These are phyloP conservation scores for Gelatoporia subvermispora DNA, from an alignment of 768 basidiomycete species.

Conservation along the genomic window DNA sequence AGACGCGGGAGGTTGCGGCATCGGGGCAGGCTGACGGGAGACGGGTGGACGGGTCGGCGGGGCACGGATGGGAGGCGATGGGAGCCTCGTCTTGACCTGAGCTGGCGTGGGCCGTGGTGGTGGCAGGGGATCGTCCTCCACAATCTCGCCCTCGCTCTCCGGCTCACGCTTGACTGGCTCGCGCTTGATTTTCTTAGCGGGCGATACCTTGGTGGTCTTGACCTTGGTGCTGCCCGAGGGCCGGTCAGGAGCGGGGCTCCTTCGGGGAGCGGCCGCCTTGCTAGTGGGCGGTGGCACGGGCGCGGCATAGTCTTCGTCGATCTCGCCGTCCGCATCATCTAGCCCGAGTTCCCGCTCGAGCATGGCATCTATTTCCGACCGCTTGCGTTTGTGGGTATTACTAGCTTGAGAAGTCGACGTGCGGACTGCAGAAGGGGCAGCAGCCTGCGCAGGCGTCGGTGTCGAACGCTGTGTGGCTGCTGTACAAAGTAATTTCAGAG, in stretches of 20 bases:
- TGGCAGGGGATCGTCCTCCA: constrained; percentile 8
- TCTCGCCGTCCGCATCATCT: constrained; percentile 19
- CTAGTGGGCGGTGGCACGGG: constrained; percentile 21
- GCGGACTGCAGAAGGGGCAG: constrained; percentile 6
- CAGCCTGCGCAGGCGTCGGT: constrained; percentile 8
- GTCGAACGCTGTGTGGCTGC: constrained; percentile 13
- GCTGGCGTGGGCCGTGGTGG: not conserved
- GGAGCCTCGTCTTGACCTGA: constrained; percentile 4
- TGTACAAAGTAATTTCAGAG: not conserved
- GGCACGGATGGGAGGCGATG: constrained; percentile 3
- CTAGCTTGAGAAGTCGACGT: not conserved
- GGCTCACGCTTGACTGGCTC: constrained; percentile 8
- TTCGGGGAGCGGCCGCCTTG: not conserved
- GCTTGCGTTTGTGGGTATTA: constrained; percentile 17
- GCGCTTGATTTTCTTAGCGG: not conserved
- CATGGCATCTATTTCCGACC: not conserved
- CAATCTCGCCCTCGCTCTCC: constrained; percentile 23
- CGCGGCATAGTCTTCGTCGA: constrained; percentile 42
- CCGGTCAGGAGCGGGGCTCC: not conserved
- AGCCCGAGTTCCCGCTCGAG: constrained; percentile 3
- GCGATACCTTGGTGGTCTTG: constrained; percentile 3
- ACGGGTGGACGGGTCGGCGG: not conserved
- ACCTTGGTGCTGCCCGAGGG: not conserved
- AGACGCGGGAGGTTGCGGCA: not conserved
- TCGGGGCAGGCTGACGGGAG: not conserved